A percentile compares a stretch with the other conserved stretches of the same genome.
These are phyloP conservation scores for Leucoagaricus sp. DNA, from an alignment of 1,284 basidiomycete species.

Conservation along the genomic window DNA sequence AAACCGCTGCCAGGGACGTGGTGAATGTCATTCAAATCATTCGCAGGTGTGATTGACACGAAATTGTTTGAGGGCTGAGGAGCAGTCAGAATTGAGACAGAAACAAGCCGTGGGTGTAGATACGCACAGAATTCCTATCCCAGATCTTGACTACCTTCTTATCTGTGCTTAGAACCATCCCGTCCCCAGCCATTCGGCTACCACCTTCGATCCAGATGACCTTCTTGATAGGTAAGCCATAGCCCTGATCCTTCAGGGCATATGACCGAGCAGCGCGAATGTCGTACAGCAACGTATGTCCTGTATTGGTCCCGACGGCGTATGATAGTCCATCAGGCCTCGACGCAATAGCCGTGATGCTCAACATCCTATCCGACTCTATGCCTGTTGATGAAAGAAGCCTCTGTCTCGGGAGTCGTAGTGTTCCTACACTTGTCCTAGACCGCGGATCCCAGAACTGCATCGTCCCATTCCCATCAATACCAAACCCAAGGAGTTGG, in stretches of 20 bases:
- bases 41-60: conserved; percentile 88
- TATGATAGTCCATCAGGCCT: conserved; percentile 89
- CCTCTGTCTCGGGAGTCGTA: conserved; percentile 70
- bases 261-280: conserved; percentile 84
- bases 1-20: conserved; percentile 86
- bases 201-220: conserved; percentile 92
- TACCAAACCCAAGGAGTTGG: conserved; percentile 87
- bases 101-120: conserved; percentile 5
- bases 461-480: conserved; percentile 82
- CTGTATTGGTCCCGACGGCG: conserved; percentile 93
- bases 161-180: conserved; percentile 87
- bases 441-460: conserved; percentile 98
- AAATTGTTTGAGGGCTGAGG: conserved; percentile 84
- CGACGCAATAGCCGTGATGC: conserved; percentile 85
- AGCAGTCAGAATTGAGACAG: conserved; percentile 15
- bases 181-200: conserved; percentile 80
- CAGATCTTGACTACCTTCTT: conserved; percentile 96
- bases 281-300: conserved; percentile 95
- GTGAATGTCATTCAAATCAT: conserved; percentile 88
- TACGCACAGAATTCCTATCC: conserved; percentile 80
- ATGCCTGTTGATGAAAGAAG: conserved; percentile 52
- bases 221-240: conserved; percentile 88
- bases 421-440: conserved; percentile 72
- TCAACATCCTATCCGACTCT: conserved; percentile 47
- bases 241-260: conserved; percentile 95